phyloP scores from a whole-genome alignment of 2,329 filamentous ascomycete species.

The Trichoderma harzianum region DNA sequence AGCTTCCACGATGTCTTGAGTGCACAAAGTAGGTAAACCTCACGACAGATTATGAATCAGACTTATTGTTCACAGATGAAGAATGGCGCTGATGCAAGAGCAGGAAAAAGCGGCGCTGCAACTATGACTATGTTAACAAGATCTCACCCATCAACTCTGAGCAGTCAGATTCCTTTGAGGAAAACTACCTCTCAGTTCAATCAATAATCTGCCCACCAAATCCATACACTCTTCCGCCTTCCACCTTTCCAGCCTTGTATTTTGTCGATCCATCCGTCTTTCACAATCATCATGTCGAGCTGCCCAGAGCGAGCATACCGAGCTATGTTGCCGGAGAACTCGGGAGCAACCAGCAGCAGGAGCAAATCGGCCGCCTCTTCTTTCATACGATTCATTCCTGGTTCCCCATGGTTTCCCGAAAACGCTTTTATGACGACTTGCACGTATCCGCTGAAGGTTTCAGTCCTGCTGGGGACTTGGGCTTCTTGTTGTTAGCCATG shows the following conservation, averaged over 20 bases:
- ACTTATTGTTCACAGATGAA: background rate
- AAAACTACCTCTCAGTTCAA: background rate
- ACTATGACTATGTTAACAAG: background rate
- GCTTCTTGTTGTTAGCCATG: background rate
- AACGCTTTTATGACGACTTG: background rate
- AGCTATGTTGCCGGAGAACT: background rate
- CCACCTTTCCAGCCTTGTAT: background rate
- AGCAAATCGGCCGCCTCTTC: background rate
- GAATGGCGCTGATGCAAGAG: background rate
- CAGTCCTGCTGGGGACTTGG: background rate
- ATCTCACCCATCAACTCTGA: background rate
- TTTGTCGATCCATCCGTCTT: conserved; percentile 6
- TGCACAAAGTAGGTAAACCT: background rate
- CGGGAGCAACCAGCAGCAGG: background rate
- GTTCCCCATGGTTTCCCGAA: background rate
- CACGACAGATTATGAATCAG: rapidly evolving
- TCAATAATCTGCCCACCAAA: background rate
- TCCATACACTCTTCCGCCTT: background rate
- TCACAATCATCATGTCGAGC: background rate
- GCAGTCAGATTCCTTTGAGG: background rate
- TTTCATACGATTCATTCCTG: background rate
- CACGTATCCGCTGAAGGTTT: background rate
- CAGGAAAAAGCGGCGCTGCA: background rate
- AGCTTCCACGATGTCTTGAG: background rate
- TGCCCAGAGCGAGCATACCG: background rate